Evolutionary conservation across 805 yeast species (phyloP).

Genomic region (Candida gorgasii): DNA sequence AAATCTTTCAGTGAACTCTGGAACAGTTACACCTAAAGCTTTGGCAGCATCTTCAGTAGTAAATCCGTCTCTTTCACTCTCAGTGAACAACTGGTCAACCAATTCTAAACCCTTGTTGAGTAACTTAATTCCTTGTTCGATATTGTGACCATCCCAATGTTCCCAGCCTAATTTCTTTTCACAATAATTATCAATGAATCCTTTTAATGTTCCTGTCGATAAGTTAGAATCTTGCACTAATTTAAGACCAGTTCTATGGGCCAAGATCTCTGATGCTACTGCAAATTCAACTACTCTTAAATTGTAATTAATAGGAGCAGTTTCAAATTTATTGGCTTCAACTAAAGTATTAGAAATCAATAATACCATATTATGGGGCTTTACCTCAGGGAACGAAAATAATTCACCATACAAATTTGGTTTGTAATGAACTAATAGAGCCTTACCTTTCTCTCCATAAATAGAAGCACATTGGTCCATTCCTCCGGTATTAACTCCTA

Average conservation of each 20-base stretch:
- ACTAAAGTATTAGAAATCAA: constrained; percentile 65
- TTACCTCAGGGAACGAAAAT: constrained; percentile 50
- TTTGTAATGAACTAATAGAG: constrained; percentile 58
- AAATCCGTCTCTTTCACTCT: constrained; percentile 44
- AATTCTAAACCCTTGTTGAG: constrained; percentile 42
- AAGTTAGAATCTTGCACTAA: constrained; percentile 52
- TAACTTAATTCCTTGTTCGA: constrained; percentile 41
- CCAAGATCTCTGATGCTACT: constrained; percentile 62
- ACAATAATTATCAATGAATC: constrained; percentile 57
- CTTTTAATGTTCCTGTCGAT: constrained; percentile 60
- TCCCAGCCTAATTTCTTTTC: constrained; percentile 27
- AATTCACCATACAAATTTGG: constrained; percentile 59
- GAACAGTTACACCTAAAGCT: constrained; percentile 41
- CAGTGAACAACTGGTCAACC: constrained; percentile 43
- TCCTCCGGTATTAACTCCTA: constrained; percentile 79
- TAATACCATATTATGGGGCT: constrained; percentile 48
- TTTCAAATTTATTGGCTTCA: constrained; percentile 64
- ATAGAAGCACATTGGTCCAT: constrained; percentile 77
- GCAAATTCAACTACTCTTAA: constrained; percentile 72
- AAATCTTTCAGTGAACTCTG: constrained; percentile 46
- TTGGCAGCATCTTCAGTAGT: constrained; percentile 49
- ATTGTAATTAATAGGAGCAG: constrained; percentile 70
- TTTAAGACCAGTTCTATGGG: constrained; percentile 45
- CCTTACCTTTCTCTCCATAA: constrained; percentile 59
- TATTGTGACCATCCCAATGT: constrained; percentile 48